Conservation (phyloP, 2,329 filamentous ascomycete species). For the Ophiognomonia clavigignenti-juglandacearum region DNA sequence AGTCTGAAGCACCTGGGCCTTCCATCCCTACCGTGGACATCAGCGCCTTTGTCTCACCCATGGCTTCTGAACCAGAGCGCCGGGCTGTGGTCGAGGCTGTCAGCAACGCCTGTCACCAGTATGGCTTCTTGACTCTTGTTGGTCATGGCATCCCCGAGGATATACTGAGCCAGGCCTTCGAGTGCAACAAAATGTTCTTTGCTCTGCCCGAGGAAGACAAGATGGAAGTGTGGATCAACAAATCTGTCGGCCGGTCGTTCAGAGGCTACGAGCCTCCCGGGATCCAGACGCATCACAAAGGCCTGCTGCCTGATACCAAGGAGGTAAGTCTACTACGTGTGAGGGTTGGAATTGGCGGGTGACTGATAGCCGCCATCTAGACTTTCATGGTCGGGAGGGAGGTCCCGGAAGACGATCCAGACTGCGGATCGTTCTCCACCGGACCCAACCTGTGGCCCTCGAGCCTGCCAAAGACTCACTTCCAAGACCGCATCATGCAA, state of each 20-base stretch:
- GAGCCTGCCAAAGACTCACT: conserved; percentile 21
- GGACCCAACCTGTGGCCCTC: conserved; percentile 27
- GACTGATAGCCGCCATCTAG: no score
- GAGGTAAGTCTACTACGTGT: not conserved
- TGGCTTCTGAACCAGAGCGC: conserved; percentile 17
- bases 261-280: conserved; percentile 25
- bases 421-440: conserved; percentile 24
- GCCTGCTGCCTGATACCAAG: conserved; percentile 25
- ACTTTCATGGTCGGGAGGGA: conserved; percentile 21
- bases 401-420: conserved; percentile 21
- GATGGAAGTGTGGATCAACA: conserved; percentile 23
- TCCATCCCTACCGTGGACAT: conserved; percentile 26
- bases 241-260: conserved; percentile 23
- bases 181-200: conserved; percentile 22
- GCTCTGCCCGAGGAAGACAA: conserved; percentile 22
- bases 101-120: conserved; percentile 21
- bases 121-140: conserved; percentile 28
- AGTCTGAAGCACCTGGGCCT: no score
- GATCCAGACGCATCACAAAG: conserved; percentile 22
- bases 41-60: conserved; percentile 19
- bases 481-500: conserved; percentile 21
- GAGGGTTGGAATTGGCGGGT: no score
- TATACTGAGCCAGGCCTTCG: conserved; percentile 18
- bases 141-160: conserved; percentile 25
- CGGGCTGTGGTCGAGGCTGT: conserved; percentile 22